Evolutionary conservation across 768 basidiomycete genomes (phyloP), one percentile per base, ranked within the genome.

Genomic region (Rhodotorula graminis): DNA sequence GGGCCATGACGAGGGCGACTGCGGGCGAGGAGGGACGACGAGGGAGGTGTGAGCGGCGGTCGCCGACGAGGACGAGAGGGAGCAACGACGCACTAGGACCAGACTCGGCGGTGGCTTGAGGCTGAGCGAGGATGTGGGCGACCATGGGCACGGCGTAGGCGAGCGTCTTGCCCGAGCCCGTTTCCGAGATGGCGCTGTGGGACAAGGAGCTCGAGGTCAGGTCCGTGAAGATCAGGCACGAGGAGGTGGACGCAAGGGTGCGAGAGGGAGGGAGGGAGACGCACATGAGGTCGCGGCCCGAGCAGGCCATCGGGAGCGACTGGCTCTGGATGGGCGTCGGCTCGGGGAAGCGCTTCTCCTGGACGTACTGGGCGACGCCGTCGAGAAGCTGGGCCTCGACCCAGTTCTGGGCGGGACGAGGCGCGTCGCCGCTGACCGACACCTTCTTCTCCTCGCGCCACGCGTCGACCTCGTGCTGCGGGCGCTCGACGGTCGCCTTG

Each of bases 251-350:
- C 42, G 40, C 16, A 75, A 19, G 46, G 15, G 47, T 47, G 15
- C 10, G 23, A 19, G 27, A 52, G 50, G 27, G 50, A 25, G 50
- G 25, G 23, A 23, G 27, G 11, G 44, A 49, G 79, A 78, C 91
- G 77, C 82, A 93, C 91, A 95, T 90, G 52, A 97, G 86, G 82
- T 99, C 95, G 72, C 92, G 86, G 66, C 95, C 95, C 61, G 86
- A 92, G 42, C 97, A 84, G 5, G 93, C 95, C 63, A 91, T 90
- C 4, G 96, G 93, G 67, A 99, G 89, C 37, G 95, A 94, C 82
- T 98, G 96, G 27, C 96, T 83, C 80, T 99, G 96, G 77, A 99
- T 98, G 7, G 95, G 93, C 4, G 95, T 93, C 0, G 96, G 96
- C 57, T 40, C 47, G 14, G 2, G 84, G 78, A 97, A 98, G 55